Base-by-base conservation (phyloP, 148 eudicot species). In the Rheum nobile region DNA sequence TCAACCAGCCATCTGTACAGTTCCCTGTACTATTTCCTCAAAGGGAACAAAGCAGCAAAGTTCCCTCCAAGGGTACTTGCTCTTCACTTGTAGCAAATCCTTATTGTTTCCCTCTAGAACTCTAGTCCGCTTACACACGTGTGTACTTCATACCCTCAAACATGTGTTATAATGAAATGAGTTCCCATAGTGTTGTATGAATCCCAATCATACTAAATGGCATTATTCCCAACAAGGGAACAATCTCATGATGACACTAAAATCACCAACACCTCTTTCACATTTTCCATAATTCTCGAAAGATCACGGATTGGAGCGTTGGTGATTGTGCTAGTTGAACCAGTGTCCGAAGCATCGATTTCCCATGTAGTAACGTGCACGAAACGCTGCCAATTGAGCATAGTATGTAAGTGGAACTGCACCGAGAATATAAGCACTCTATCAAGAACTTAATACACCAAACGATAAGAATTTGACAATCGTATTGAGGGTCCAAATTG, bases 371-470 rank as follows among this genome's bases (percentile, higher is more conserved):
- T 71, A 71, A 4, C 73, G 73, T 0, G 73, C 54, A 78, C 92
- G 99, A 34, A 96, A 88, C 0, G 99, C 99, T 0, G 99, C 99
- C 75, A 91, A 77, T 77, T 95, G 99, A 8, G 99, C 99, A 28
- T 95, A 95, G 74, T 95, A 91, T 2, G 92, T 83, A 0, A 97
- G 99, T 1, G 99, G 90, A 63, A 95, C 99, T 91, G 89, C 81
- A 77, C 12, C 55, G 48, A 26, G 5, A n/a, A 24, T 3, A 12
- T 13, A 31, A 4, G 8, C 28, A 72, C 48, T 42, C 31, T 0
- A 65, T 50, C 65, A 74, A n/a, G 0, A 6, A 24, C 67, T 28
- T 35, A 57, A 19, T 8, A 3, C 21, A 7, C 57, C 13, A 10
- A 12, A 35, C 46, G n/a, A n/a, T n/a, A 1, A 38, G 2, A 74